Evolutionary conservation across 2,329 filamentous ascomycete genomes (phyloP).

Genomic region (Alternaria consortialis): DNA sequence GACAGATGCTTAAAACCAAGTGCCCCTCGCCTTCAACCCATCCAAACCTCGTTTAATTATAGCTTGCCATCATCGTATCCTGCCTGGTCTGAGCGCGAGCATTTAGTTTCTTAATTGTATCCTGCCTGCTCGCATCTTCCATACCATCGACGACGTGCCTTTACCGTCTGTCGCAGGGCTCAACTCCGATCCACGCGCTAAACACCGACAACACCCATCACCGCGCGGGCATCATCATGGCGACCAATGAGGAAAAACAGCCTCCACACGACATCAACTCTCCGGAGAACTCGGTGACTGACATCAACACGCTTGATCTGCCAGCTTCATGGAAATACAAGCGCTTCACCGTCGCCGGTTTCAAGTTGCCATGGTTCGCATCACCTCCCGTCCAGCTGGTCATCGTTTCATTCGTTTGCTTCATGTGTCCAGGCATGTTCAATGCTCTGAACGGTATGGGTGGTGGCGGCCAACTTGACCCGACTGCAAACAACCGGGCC

Average conservation of each 20-base stretch:
- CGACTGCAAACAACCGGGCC: constrained; percentile 69
- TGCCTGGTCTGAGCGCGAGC: constrained; percentile 24
- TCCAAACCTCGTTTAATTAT: constrained; percentile 27
- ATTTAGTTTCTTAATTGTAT: constrained; percentile 20
- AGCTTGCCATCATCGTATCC: constrained; percentile 9
- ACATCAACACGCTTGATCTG: constrained; percentile 44
- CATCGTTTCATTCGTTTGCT: constrained; percentile 62
- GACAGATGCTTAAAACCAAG: constrained; percentile 39
- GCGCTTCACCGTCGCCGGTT: constrained; percentile 51
- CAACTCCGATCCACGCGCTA: not conserved
- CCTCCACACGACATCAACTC: constrained; percentile 37
- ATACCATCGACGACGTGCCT: not conserved
- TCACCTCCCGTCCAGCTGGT: constrained; percentile 59
- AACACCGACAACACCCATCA: not conserved
- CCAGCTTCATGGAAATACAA: constrained; percentile 61
- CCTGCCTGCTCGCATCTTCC: constrained; percentile 5
- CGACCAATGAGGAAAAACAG: constrained; percentile 36
- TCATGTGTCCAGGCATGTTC: constrained; percentile 65
- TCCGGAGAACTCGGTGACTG: constrained; percentile 43
- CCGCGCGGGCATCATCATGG: constrained; percentile 30
- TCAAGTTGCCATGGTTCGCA: constrained; percentile 59
- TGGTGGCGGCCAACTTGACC: constrained; percentile 58
- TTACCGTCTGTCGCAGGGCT: constrained; percentile 3
- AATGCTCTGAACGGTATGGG: constrained; percentile 63
- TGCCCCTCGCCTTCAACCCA: constrained; percentile 32